Evolutionary conservation across 495 filamentous ascomycete species (phyloP).

Genomic region (Aspergillus haitiensis): DNA sequence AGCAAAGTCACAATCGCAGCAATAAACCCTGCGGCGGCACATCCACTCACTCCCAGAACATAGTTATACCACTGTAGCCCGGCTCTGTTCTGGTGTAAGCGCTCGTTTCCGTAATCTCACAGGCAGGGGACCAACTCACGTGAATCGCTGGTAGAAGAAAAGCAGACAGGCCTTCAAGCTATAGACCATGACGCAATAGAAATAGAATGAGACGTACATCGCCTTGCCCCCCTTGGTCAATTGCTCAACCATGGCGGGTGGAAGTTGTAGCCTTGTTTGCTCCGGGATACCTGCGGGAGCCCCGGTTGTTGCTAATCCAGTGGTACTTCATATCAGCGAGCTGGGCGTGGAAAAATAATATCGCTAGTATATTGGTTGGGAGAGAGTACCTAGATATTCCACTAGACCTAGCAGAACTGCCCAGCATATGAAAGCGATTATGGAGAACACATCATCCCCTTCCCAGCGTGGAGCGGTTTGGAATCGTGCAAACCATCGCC

Average conservation of each 20-base stretch:
- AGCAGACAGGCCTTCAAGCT: constrained; percentile 3
- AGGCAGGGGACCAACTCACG: neutral
- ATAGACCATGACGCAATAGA: constrained; percentile 6
- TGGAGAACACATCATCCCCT: constrained; percentile 7
- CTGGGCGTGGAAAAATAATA: no score
- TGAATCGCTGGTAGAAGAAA: constrained; percentile 5
- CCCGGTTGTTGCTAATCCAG: constrained; percentile 4
- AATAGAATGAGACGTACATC: constrained; percentile 1
- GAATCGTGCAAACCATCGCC: constrained; percentile 3
- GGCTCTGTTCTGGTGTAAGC: neutral
- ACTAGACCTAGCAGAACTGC: neutral
- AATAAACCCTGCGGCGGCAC: constrained; percentile 1
- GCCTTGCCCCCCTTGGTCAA: constrained; percentile 6
- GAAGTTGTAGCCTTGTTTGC: neutral
- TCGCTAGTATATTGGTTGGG: neutral
- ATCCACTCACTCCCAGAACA: constrained; percentile 1
- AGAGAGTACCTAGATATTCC: constrained; percentile 1
- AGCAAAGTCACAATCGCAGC: constrained; percentile 4
- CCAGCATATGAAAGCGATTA: constrained; percentile 4
- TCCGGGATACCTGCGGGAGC: constrained; percentile 3
- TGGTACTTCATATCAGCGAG: neutral
- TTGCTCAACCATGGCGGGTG: neutral
- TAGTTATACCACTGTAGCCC: neutral
- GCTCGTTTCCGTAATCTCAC: neutral
- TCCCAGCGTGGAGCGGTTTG: constrained; percentile 6